phyloP scores from a whole-genome alignment of 805 yeast genomes.

The Zygosaccharomyces rouxii region DNA sequence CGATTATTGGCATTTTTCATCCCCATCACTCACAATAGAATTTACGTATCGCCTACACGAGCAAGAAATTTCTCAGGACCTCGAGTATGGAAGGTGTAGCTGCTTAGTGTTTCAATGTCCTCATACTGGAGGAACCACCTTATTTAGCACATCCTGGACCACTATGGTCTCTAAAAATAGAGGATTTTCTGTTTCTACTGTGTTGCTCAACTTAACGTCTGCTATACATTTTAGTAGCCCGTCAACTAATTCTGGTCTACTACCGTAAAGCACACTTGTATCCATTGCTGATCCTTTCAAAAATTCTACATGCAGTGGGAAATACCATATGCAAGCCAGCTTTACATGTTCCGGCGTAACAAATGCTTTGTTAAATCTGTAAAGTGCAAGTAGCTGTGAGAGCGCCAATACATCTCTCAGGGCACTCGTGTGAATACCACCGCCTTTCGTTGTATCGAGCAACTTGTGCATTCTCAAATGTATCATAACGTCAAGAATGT shows the following conservation, averaged over 20 bases:
- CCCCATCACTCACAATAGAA: too few relatives aligned
- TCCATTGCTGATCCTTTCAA: constrained; percentile 37
- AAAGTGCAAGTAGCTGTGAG: constrained; percentile 38
- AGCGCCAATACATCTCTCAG: constrained; percentile 42
- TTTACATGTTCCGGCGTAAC: constrained; percentile 53
- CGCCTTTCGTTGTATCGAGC: constrained; percentile 37
- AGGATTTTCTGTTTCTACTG: constrained; percentile 20
- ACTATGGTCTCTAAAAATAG: constrained; percentile 41
- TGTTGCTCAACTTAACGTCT: constrained; percentile 16
- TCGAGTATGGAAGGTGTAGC: constrained; percentile 4
- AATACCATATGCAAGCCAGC: constrained; percentile 43
- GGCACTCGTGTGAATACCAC: constrained; percentile 50
- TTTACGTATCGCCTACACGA: too few relatives aligned
- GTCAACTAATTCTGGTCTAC: constrained; percentile 27
- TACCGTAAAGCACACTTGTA: constrained; percentile 28
- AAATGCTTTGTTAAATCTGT: constrained; percentile 34
- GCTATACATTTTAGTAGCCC: constrained; percentile 22
- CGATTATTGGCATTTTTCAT: too few relatives aligned
- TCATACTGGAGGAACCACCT: constrained; percentile 43
- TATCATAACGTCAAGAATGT: constrained; percentile 54
- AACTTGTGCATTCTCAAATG: constrained; percentile 54
- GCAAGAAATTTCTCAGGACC: background rate
- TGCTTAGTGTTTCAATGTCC: too few relatives aligned
- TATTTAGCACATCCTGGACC: constrained; percentile 47
- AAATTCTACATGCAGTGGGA: constrained; percentile 52